A percentile compares a stretch with the other conserved stretches of the same genome.
Conservation (phyloP, 345 rosid genomes). For the Eucalyptus fibrosa region DNA sequence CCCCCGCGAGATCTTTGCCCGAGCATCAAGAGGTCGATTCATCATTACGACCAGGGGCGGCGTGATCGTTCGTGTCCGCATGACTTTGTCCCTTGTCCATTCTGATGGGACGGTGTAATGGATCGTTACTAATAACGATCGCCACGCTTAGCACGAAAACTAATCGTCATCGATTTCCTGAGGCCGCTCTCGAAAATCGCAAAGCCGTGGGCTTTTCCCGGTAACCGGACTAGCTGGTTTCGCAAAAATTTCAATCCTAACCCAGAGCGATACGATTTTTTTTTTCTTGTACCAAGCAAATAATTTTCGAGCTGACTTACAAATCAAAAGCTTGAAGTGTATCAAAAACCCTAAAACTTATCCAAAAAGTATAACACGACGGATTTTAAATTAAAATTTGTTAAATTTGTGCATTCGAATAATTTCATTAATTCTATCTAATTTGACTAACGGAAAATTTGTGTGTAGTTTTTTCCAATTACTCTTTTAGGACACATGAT, state of each 20-base stretch:
- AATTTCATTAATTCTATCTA: no score
- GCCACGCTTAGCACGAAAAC: background rate
- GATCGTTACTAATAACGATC: background rate
- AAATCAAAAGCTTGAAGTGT: accelerated
- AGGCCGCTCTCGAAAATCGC: no score
- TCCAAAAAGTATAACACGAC: accelerated
- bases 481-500: accelerated
- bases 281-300: background rate
- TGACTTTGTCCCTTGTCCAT: background rate
- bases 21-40: background rate
- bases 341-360: accelerated
- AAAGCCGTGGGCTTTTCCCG: background rate
- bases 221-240: background rate
- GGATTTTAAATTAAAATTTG: background rate
- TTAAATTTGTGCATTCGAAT: background rate
- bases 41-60: background rate
- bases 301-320: background rate
- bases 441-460: accelerated
- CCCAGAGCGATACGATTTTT: no score
- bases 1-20: background rate
- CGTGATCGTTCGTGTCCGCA: background rate
- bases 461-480: accelerated
- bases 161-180: background rate
- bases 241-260: background rate
- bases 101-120: background rate